Percentiles rank a stretch among this genome's conserved stretches.
These are phyloP conservation scores for Capsicum rhomboideum DNA, from an alignment of 257 asterid genomes.

Conservation along the genomic window DNA sequence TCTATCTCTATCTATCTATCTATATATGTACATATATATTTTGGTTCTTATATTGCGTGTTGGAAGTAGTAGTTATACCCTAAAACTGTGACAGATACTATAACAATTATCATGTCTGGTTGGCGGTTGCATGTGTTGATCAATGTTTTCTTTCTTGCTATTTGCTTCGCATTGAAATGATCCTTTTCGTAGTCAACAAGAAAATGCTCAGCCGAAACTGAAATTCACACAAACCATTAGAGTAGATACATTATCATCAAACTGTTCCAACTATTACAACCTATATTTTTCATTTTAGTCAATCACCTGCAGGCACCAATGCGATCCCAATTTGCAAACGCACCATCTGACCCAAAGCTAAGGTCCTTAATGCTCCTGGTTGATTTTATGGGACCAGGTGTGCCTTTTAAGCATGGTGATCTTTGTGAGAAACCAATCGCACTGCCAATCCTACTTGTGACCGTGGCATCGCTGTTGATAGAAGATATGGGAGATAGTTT, in stretches of 20 bases:
- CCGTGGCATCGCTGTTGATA: slow-evolving; percentile 66
- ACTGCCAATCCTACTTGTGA: slow-evolving; percentile 50
- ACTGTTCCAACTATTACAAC: neutral
- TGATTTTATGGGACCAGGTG: slow-evolving; percentile 56
- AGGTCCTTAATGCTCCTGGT: slow-evolving; percentile 31
- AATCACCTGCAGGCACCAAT: neutral
- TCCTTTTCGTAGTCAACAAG: neutral
- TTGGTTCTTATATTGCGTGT: neutral
- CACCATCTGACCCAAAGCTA: slow-evolving; percentile 20
- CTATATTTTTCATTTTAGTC: neutral
- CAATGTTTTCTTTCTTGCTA: neutral
- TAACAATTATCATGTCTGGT: neutral
- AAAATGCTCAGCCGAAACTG: neutral
- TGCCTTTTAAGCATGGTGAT: slow-evolving; percentile 60
- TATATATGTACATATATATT: no score
- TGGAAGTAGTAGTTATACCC: no score
- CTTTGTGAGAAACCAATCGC: slow-evolving; percentile 34
- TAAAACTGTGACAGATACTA: neutral
- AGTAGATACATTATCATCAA: neutral
- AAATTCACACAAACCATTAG: neutral
- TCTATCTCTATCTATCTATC: no score
- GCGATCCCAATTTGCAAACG: neutral
- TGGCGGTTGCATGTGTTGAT: neutral
- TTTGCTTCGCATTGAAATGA: neutral
- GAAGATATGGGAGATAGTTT: slow-evolving; percentile 81